phyloP scores from a whole-genome alignment of 2,329 filamentous ascomycete species.

The Colletotrichum coccodes region DNA sequence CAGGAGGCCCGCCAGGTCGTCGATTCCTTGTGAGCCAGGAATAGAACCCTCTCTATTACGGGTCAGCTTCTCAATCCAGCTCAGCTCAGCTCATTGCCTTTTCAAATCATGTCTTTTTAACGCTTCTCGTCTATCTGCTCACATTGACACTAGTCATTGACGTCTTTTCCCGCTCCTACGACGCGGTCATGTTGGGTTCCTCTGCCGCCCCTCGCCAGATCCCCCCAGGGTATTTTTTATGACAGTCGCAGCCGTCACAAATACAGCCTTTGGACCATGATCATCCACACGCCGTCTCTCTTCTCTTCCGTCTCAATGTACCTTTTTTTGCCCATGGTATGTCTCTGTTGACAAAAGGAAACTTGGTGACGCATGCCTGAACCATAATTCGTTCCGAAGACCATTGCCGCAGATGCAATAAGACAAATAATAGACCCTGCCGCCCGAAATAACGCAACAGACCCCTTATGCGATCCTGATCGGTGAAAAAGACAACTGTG shows the following conservation, averaged over 20 bases:
- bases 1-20: too few species aligned
- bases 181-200: conserved; percentile 22
- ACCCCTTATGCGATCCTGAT: conserved; percentile 7
- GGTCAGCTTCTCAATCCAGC: background rate
- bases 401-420: conserved; percentile 33
- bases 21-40: background rate
- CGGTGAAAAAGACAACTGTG: conserved; percentile 13
- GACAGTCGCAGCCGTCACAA: conserved; percentile 13
- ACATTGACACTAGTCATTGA: conserved; percentile 32
- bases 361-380: conserved; percentile 28
- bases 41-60: background rate
- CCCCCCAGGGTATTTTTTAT: conserved; percentile 23
- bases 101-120: conserved; percentile 33
- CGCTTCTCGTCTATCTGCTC: conserved; percentile 33
- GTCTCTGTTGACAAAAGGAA: conserved; percentile 26
- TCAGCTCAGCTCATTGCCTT: background rate
- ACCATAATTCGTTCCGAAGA: conserved; percentile 29
- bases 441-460: conserved; percentile 23
- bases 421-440: conserved; percentile 30
- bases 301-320: conserved; percentile 12
- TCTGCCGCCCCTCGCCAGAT: conserved; percentile 1
- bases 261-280: background rate
- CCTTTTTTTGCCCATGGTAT: conserved; percentile 22
- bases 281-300: conserved; percentile 3
- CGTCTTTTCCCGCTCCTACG: conserved; percentile 25